A percentile compares a stretch with the other conserved stretches of the same genome.
phyloP scores from a whole-genome alignment of 2,329 filamentous ascomycete genomes.

The Ascochyta clinopodiicola region DNA sequence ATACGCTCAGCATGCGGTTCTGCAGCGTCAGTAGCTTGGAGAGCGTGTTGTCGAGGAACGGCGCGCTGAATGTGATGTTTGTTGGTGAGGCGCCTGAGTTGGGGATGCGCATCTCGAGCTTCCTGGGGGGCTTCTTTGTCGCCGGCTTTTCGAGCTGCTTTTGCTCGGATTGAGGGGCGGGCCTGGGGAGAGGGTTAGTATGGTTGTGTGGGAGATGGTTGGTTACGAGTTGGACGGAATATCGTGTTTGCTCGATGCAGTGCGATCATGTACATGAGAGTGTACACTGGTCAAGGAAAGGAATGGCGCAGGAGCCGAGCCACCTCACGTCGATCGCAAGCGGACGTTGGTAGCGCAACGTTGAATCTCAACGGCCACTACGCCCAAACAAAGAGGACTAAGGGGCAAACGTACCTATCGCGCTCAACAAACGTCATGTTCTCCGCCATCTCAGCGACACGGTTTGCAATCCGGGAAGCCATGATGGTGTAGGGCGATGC shows the following conservation, averaged over 20 bases:
- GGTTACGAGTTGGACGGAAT: not conserved
- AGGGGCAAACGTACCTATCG: conserved; percentile 36
- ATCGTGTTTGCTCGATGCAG: not conserved
- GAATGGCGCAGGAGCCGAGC: not conserved
- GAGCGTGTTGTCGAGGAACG: conserved; percentile 61
- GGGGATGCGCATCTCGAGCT: conserved; percentile 58
- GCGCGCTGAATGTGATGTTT: conserved; percentile 58
- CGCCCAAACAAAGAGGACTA: not conserved
- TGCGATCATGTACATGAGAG: not conserved
- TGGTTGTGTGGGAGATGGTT: not conserved
- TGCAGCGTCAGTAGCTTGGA: conserved; percentile 58
- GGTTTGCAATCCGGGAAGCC: conserved; percentile 58
- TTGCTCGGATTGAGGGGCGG: conserved; percentile 26
- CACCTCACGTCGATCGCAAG: not conserved
- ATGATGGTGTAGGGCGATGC: conserved; percentile 59
- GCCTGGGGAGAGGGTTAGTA: conserved; percentile 22
- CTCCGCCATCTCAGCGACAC: conserved; percentile 61
- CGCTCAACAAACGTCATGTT: conserved; percentile 60
- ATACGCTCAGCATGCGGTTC: conserved; percentile 58
- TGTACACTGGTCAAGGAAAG: not conserved
- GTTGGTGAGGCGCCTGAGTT: conserved; percentile 43
- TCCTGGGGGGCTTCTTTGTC: conserved; percentile 54
- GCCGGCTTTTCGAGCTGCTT: conserved; percentile 25
- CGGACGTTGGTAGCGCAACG: conserved; percentile 19
- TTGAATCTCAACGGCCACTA: conserved; percentile 27